phyloP scores from a whole-genome alignment of 2,329 filamentous ascomycete species.

The Colletotrichum chrysophilum region DNA sequence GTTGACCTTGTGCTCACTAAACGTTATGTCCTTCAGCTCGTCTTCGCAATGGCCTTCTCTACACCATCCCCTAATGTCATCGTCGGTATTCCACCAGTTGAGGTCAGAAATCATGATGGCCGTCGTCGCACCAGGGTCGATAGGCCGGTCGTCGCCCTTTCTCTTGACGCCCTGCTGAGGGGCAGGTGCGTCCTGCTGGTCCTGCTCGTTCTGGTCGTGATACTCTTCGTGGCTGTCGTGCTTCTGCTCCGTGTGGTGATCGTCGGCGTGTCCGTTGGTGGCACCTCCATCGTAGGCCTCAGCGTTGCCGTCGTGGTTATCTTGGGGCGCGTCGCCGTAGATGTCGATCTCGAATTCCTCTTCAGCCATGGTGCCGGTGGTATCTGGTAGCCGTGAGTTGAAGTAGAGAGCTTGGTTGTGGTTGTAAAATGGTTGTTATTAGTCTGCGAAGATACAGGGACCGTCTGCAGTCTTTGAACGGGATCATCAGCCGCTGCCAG shows the following conservation, averaged over 20 bases:
- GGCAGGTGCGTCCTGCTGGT: constrained; percentile 28
- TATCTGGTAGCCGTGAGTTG: constrained; percentile 17
- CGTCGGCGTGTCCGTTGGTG: constrained; percentile 33
- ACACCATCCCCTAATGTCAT: constrained; percentile 89
- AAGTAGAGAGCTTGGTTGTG: constrained; percentile 7
- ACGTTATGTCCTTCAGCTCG: constrained; percentile 90
- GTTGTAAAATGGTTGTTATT: constrained; percentile 24
- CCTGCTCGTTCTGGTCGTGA: constrained; percentile 27
- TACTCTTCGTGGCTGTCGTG: constrained; percentile 36
- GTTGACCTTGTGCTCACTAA: constrained; percentile 98
- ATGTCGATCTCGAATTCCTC: constrained; percentile 77
- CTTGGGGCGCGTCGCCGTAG: constrained; percentile 63
- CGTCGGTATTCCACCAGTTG: constrained; percentile 96
- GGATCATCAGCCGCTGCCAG: constrained; percentile 21
- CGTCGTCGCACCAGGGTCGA: constrained; percentile 65
- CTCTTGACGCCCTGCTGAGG: constrained; percentile 64
- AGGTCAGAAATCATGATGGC: constrained; percentile 89
- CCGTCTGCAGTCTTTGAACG: constrained; percentile 36
- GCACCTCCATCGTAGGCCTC: constrained; percentile 41
- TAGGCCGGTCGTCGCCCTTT: constrained; percentile 63
- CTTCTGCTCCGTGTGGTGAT: constrained; percentile 42
- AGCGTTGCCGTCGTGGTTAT: constrained; percentile 43
- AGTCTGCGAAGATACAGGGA: constrained; percentile 42
- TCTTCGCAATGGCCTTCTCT: constrained; percentile 80
- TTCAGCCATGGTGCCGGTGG: constrained; percentile 62